Conservation (phyloP, 1,284 basidiomycete species). For the Naganishia sp. region DNA sequence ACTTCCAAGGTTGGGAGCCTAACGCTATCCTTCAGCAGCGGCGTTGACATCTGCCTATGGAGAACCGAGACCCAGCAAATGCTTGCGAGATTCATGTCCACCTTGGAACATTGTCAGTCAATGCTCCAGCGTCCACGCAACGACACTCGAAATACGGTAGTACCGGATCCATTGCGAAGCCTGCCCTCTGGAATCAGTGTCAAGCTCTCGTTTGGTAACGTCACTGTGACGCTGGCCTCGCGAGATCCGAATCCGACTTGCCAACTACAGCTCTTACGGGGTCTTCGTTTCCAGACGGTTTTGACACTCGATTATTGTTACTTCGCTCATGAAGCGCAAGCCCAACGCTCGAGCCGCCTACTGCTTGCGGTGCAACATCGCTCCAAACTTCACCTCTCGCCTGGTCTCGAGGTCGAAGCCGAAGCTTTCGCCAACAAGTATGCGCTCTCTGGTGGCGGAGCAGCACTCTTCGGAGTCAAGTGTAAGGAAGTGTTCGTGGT, state of each 20-base stretch:
- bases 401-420: constrained; percentile 65
- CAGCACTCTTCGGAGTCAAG: constrained; percentile 45
- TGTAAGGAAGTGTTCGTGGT: constrained; percentile 38
- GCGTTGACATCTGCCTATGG: constrained; percentile 23
- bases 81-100: constrained; percentile 5
- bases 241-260: constrained; percentile 74
- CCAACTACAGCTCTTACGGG: constrained; percentile 66
- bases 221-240: constrained; percentile 70
- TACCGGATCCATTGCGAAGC: constrained; percentile 52
- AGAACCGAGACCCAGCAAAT: constrained; percentile 10
- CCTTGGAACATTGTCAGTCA: constrained; percentile 25
- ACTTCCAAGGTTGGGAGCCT: constrained; percentile 16
- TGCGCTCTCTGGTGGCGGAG: constrained; percentile 44
- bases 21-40: constrained; percentile 14
- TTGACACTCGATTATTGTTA: constrained; percentile 65
- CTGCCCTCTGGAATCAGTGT: constrained; percentile 63
- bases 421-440: constrained; percentile 58
- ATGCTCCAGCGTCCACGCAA: constrained; percentile 30
- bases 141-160: constrained; percentile 7
- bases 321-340: constrained; percentile 54
- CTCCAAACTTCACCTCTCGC: constrained; percentile 57
- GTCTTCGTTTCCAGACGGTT: constrained; percentile 66
- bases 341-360: constrained; percentile 46
- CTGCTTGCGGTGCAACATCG: constrained; percentile 50
- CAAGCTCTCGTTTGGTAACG: constrained; percentile 64